These are phyloP conservation scores for Globisporangium viniferum DNA, from an alignment of 352 stramenopile species.

Conservation along the genomic window DNA sequence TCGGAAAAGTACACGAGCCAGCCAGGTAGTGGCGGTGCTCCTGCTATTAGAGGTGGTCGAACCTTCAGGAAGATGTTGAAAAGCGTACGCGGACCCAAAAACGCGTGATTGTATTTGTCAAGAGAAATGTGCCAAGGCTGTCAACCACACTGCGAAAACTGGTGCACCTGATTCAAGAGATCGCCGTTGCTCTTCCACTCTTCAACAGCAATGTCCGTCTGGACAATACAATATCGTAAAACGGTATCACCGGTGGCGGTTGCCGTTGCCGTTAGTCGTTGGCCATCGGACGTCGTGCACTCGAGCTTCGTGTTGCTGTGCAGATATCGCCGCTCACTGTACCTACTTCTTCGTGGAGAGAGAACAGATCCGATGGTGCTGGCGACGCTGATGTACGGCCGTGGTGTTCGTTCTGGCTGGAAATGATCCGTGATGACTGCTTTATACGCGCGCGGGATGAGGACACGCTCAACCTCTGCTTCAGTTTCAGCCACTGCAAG, in stretches of 20 bases:
- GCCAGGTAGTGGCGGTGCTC: constrained; percentile 5
- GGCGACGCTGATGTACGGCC: constrained; percentile 30
- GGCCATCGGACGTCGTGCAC: not conserved
- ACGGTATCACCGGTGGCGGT: not conserved
- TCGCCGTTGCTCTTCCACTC: not conserved
- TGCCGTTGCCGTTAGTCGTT: not conserved
- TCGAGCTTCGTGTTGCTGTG: constrained; percentile 10
- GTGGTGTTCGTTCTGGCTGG: constrained; percentile 31
- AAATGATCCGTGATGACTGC: constrained; percentile 32
- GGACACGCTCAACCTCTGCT: constrained; percentile 15
- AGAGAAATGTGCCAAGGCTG: not conserved
- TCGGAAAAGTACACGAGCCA: constrained; percentile 18
- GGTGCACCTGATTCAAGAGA: not conserved
- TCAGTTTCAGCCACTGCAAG: not conserved
- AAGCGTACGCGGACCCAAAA: constrained; percentile 67
- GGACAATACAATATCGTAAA: constrained; percentile 10
- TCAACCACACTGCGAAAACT: not conserved
- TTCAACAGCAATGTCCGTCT: constrained; percentile 14
- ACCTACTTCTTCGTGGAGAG: constrained; percentile 17
- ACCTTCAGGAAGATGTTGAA: constrained; percentile 80
- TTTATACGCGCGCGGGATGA: constrained; percentile 37
- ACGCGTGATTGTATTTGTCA: constrained; percentile 30
- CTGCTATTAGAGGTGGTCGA: constrained; percentile 14
- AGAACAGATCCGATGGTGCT: constrained; percentile 37
- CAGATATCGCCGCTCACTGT: constrained; percentile 24